Evolutionary conservation across 805 yeast species (phyloP), one percentile per base, ranked within the genome.

Genomic region (Saturnispora bothae): DNA sequence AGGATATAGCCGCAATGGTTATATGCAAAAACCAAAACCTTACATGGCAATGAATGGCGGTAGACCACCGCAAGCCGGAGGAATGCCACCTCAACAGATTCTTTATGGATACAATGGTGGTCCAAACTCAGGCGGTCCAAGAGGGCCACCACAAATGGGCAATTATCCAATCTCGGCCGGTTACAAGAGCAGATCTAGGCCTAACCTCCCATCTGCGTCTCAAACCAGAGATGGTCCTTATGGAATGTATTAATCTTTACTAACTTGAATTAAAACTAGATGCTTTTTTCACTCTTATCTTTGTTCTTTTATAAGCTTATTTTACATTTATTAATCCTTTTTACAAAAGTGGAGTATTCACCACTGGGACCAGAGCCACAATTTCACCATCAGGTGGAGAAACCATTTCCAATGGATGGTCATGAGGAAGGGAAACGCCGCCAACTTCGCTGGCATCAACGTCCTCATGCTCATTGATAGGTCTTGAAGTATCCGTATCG

Each of bases 151-250:
- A 40, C 31, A 42, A 41, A 37, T 26, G 31, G 16, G 20, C 8
- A 27, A 25, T 4, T 21, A 26, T 16, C 31, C 31, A 19, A 26
- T 14, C 10, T 9, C 28, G 5, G 19, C 27, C 12, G 28, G 35
- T n/a, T 27, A 37, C 20, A 37, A 26, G 16, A 37, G 31, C n/a
- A 14, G 35, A 17, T 15, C 15, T 3, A 34, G 37, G 9, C 19
- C 38, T 16, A 47, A 45, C 23, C 43, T 48, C 34, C 46, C 47
- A 15, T 47, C 47, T n/a, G 49, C 59, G 25, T 52, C 42, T 5
- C 31, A 32, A 7, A 6, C 36, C 4, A 50, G 53, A 31, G 69
- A 65, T 41, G 62, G 70, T 46, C 71, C 74, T 2, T 72, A 70
- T 45, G 66, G 56, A 14, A 46, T 54, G 31, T 43, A n/a, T 27